These are phyloP conservation scores for Lathyrus tuberosus DNA, from an alignment of 306 rosid species.

Conservation along the genomic window DNA sequence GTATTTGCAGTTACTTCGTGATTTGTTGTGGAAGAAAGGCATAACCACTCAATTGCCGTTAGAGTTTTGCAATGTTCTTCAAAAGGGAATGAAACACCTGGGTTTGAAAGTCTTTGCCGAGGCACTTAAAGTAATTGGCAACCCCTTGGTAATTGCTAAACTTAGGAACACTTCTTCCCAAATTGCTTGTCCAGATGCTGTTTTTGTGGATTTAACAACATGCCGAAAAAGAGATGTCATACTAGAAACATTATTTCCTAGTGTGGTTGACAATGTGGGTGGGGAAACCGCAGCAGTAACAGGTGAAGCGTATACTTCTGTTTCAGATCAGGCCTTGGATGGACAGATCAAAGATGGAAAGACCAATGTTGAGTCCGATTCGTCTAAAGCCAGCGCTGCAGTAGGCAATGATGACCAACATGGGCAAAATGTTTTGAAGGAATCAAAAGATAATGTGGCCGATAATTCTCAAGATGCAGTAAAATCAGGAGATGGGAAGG, in stretches of 20 bases:
- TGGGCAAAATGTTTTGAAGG: slow-evolving; percentile 11
- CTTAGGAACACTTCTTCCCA: slow-evolving; percentile 26
- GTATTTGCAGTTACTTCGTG: slow-evolving; percentile 20
- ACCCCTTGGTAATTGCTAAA: slow-evolving; percentile 57
- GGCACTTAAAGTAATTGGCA: slow-evolving; percentile 50
- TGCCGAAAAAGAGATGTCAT: slow-evolving; percentile 32
- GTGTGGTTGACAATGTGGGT: slow-evolving; percentile 4
- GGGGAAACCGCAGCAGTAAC: slow-evolving; percentile 5
- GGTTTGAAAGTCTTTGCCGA: slow-evolving; percentile 44
- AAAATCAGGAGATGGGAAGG: slow-evolving; percentile 12
- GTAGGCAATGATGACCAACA: slow-evolving; percentile 5
- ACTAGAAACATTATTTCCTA: slow-evolving; percentile 42
- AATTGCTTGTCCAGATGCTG: slow-evolving; percentile 41
- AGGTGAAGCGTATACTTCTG: slow-evolving; percentile 11
- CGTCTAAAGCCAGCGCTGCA: slow-evolving; percentile 27
- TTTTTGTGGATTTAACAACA: slow-evolving; percentile 44
- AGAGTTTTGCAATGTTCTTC: slow-evolving; percentile 43
- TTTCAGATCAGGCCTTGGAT: neutral
- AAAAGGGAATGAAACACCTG: slow-evolving; percentile 18
- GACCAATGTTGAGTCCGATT: neutral
- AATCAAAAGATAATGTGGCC: neutral
- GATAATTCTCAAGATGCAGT: neutral
- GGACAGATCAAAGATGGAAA: neutral
- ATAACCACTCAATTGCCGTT: slow-evolving; percentile 42
- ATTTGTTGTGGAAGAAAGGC: slow-evolving; percentile 32